phyloP scores from a whole-genome alignment of 257 asterid genomes.

The Nicotiana tabacum region DNA sequence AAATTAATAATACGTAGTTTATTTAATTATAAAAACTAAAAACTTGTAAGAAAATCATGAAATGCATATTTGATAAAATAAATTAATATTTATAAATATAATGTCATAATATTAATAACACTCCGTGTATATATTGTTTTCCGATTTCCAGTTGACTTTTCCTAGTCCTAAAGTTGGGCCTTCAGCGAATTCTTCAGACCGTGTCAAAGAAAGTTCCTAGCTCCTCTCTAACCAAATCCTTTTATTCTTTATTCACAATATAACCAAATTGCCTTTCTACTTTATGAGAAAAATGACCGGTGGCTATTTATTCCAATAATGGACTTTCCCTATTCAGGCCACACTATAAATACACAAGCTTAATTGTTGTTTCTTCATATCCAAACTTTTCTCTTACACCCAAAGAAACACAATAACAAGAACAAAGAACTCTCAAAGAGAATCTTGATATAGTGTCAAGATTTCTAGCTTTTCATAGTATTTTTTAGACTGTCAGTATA shows the following conservation, averaged over 20 bases:
- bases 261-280: background rate
- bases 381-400: background rate
- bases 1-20: too few species aligned
- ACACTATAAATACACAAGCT: background rate
- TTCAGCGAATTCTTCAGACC: too few species aligned
- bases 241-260: too few species aligned
- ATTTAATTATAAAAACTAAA: too few species aligned
- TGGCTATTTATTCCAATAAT: background rate
- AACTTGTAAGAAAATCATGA: too few species aligned
- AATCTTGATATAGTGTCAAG: background rate
- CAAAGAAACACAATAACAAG: background rate
- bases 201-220: too few species aligned
- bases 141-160: background rate
- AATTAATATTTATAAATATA: too few species aligned
- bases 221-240: background rate
- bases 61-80: too few species aligned
- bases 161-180: too few species aligned
- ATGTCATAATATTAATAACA: too few species aligned
- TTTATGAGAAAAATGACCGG: background rate
- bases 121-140: too few species aligned
- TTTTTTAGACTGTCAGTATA: background rate
- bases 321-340: background rate
- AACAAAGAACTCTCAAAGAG: background rate
- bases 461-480: background rate
- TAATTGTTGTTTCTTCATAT: background rate